Evolutionary conservation across 1,284 basidiomycete species (phyloP), one percentile per base, ranked within the genome.

Genomic region (Wolfiporia cocos): DNA sequence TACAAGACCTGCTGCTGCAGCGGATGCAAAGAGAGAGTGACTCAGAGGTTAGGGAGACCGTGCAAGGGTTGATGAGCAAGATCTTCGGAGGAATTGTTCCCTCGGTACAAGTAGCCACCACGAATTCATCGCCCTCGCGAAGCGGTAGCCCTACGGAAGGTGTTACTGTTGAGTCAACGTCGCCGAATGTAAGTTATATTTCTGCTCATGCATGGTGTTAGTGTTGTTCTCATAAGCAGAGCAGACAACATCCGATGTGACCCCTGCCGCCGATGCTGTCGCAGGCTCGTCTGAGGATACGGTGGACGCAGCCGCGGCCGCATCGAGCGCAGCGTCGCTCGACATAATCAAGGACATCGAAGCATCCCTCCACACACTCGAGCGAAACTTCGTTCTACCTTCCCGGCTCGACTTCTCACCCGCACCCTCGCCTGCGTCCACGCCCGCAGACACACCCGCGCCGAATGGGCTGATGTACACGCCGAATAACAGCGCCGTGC

Each of bases 401-500:
- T 29, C 49, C 3, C 46, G 46, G 26, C 58, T 66, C 43, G 63
- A 67, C 44, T 62, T 63, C 47, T 40, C 52, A 19, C 31, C 49
- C 22, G 44, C 49, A 24, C 9, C 42, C 3, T 33, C 49, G n/a
- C 11, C 39, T 21, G 15, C 30, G 26, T 41, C 37, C 11, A 26
- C 34, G 10, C 34, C 39, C 19, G 33, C 34, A 10, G 47, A 47
- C 29, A 29, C 37, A 10, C 39, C 46, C 5, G 18, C 39, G 22
- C 17, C 34, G 32, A 42, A 42, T 32, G 37, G 35, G 18, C 33
- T 42, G 30, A 37, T 35, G 15, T 76, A 68, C 61, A 68, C 70
- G 30, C 37, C 66, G n/a, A 53, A 50, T 47, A 78, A 78, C 60
- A 63, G 63, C 5, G 62, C 70, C 0, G 61, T 78, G 34, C 74